A percentile compares a stretch with the other conserved stretches of the same genome.
Evolutionary conservation across 805 yeast genomes (phyloP).

Genomic region (Schwanniomyces polymorphus): DNA sequence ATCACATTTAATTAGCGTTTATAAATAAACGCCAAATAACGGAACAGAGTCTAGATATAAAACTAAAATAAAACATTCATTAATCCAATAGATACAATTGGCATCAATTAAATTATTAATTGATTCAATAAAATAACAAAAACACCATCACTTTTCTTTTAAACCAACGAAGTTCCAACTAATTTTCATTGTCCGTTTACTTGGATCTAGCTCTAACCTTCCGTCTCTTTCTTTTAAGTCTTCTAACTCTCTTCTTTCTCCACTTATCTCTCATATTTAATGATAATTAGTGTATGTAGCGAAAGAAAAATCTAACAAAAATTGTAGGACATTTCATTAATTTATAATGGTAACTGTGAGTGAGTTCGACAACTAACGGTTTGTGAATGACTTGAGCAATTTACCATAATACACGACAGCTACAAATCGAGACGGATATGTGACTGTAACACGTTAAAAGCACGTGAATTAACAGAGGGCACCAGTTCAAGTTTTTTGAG

Average conservation of each 20-base stretch:
- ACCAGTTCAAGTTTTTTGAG: not conserved
- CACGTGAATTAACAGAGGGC: not conserved
- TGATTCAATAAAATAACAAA: not conserved
- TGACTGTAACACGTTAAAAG: not conserved
- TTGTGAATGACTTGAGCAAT: not conserved
- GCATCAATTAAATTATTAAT: not conserved
- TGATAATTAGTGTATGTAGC: slow-evolving; percentile 27
- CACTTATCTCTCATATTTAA: slow-evolving; percentile 90
- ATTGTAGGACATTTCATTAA: not conserved
- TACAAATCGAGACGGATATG: not conserved
- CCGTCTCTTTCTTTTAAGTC: slow-evolving; percentile 99
- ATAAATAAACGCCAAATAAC: not conserved
- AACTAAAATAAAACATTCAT: not conserved
- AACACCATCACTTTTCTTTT: not conserved
- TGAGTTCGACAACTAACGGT: not conserved
- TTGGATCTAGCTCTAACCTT: slow-evolving; percentile 99
- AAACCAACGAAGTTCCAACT: slow-evolving; percentile 1
- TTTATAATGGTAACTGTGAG: slow-evolving; percentile 1
- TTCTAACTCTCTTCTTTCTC: slow-evolving; percentile 99
- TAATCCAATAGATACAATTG: not conserved
- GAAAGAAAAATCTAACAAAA: slow-evolving; percentile 6
- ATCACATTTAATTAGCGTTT: slow-evolving; percentile 4
- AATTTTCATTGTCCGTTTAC: slow-evolving; percentile 57
- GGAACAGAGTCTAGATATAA: slow-evolving; percentile 2
- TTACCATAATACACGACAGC: not conserved